Conservation (phyloP, 2,329 filamentous ascomycete genomes). For the Fusarium sp. region DNA sequence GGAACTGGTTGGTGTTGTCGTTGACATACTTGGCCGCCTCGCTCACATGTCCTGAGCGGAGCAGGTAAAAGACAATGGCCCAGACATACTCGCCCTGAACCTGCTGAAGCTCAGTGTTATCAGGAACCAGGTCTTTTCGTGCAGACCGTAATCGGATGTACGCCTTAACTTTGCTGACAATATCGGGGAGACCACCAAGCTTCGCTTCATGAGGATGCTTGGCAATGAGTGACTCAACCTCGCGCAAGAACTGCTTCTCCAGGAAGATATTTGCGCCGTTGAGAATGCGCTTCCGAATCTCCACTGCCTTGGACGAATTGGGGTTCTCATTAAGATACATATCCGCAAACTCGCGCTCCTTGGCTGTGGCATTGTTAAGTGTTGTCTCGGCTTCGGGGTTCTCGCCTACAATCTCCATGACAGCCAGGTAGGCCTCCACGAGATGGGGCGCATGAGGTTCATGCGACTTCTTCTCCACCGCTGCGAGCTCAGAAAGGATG, state of each 20-base stretch:
- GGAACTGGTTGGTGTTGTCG: constrained; percentile 83
- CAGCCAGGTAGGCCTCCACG: constrained; percentile 84
- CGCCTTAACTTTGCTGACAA: constrained; percentile 91
- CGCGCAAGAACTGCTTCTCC: constrained; percentile 84
- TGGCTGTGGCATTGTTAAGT: constrained; percentile 75
- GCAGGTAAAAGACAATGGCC: constrained; percentile 93
- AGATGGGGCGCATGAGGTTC: constrained; percentile 82
- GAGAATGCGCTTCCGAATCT: constrained; percentile 84
- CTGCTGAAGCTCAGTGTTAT: constrained; percentile 85
- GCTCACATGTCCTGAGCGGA: constrained; percentile 85
- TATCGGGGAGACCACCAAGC: constrained; percentile 88
- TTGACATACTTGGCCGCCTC: constrained; percentile 92
- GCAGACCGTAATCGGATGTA: constrained; percentile 87
- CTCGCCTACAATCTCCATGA: constrained; percentile 85
- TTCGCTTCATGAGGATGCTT: constrained; percentile 92
- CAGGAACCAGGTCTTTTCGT: constrained; percentile 86
- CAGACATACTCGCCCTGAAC: constrained; percentile 89
- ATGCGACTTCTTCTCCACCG: constrained; percentile 78
- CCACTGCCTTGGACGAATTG: constrained; percentile 74
- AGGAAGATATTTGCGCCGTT: constrained; percentile 84
- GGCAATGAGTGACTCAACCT: constrained; percentile 82
- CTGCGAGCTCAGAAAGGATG: constrained; percentile 81
- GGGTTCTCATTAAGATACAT: constrained; percentile 83
- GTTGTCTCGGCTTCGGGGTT: constrained; percentile 71
- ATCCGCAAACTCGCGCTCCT: constrained; percentile 81